Evolutionary conservation across 2,329 filamentous ascomycete genomes (phyloP), one percentile per base, ranked within the genome.

Genomic region (Claviceps sp.): DNA sequence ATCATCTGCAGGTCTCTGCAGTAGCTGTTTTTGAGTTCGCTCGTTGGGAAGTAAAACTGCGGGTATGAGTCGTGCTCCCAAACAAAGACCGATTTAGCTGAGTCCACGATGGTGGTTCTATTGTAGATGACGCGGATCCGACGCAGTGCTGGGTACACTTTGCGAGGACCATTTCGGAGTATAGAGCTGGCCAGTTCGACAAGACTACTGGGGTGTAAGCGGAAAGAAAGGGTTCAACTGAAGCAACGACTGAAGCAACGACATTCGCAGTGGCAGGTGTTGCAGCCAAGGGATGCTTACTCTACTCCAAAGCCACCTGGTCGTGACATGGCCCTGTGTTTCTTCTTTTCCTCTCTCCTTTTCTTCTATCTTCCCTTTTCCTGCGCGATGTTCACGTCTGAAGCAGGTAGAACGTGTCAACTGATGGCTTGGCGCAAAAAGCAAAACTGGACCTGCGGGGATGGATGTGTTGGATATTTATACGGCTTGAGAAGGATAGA

Each of bases 61-160:
- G 73, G 74, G 57, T 75, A 78, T 51, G 62, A 68, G 1, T 68
- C 65, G 53, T 78, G 73, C 57, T 73, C 71, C 71, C 71, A 73
- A 8, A 72, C 64, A 52, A 64, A 66, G 16, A 63, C 50, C 2
- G 67, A 68, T 22, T 60, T 53, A 1, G 61, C 64, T 0, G 69
- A 69, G 52, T 73, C 70, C 16, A 68, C 62, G 23, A 69, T 63
- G 52, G 58, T 59, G 4, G 56, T 57, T 23, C 60, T 57, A 52
- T 67, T 64, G 51, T 64, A 59, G 9, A 68, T 50, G 43, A 68
- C 64, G 13, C 67, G 61, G 26, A 69, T 55, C 5, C 67, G 61
- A 11, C 67, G 65, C 2, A 60, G 55, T 23, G 62, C 52, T 17
- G 58, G 51, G 17, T 54, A 17, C 38, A 56, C 55, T 44, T 59